Base-by-base conservation (phyloP, 192 early-diverging fungal species). In the Podila minutissima region DNA sequence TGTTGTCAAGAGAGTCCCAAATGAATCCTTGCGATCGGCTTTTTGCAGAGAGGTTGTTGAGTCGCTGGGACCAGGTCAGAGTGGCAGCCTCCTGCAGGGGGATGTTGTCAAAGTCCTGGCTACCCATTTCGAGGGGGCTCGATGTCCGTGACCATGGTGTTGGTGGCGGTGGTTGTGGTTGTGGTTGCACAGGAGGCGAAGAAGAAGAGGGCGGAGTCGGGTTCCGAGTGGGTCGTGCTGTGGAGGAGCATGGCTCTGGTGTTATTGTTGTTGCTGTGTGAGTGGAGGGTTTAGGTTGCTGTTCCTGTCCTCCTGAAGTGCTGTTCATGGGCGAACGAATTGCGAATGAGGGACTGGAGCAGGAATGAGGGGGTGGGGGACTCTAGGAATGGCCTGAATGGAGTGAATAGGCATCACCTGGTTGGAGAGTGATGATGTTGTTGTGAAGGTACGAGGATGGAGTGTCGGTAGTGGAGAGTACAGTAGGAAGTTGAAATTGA, bases 1-100 rank as follows among this genome's bases (percentile, higher is more conserved):
- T 78, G 41, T 63, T 66, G 29, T 79, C 76, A 13, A 79, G 70
- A 5, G 76, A 79, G 32, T 79, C 76, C 76, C 76, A 79, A 29
- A 79, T 79, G 29, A 79, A 79, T 2, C 76, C 76, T 9, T 79
- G 59, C n/a, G 70, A 64, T 60, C 64, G 60, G 29, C 24, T 38
- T 4, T 20, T 28, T n/a, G 29, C 15, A 6, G 69, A 55, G 11
- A 68, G 38, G 31, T 63, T 55, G n/a, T 79, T 66, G 15, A 79
- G 38, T 20, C 75, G 68, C 22, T 71, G 69, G 17, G 75, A 37
- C 76, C 76, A 79, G 41, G 76, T 68, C 6, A 62, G 29, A 12
- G 51, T 72, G 12, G 35, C 0, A 10, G 24, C 20, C 11, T 60
- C 22, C 7, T 51, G 50, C n/a, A 62, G n/a, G 35, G 53, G n/a